Base-by-base conservation (phyloP, 495 filamentous ascomycete genomes). In the Hyaloscypha variabilis region DNA sequence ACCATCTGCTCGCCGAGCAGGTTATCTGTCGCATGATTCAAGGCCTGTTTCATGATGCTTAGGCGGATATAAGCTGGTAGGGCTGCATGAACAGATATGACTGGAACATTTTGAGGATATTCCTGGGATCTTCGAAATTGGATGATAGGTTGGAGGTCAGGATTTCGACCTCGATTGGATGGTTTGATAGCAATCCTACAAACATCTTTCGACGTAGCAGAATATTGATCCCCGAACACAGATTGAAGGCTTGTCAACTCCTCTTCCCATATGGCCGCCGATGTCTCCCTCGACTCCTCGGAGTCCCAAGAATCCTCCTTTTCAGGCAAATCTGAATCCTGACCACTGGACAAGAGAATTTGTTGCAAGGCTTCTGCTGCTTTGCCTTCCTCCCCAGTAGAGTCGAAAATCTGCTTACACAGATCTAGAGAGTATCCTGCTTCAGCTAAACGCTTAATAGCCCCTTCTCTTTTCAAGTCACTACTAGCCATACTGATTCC, bases 11-110 rank as follows among this genome's bases (percentile, higher is more conserved):
- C 90, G 28, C 94, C 96, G 19, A 87, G 73, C 49, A 96, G 81
- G 52, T 84, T 84, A 31, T 85, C 81, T 57, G 82, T 76, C 1
- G 93, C 88, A 75, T 91, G 85, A 19, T 83, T 77, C 3, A 97
- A 81, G 2, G 86, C 86, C 75, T 89, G 89, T 66, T 92, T 89
- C 72, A 94, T 90, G 19, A 96, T 87, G 71, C 93, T 97, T 4
- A 99, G 81, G 52, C 92, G 90, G 67, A 98, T 96, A 69, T 98
- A 96, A 8, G 94, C 90, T 6, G 95, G 95, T n/a, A 99, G 81
- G 5, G 76, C 77, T 36, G 88, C 78, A 28, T 83, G 76, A 30
- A 97, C 77, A 0, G 87, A 84, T 39, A 98, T 79, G 13, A 94
- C 79, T n/a, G 95, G 90, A 67, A 91, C 82, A 3, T 82, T 76